Percentiles rank a stretch among this genome's conserved stretches.
These are phyloP conservation scores for Delonix regia DNA, from an alignment of 306 rosid genomes.

Conservation along the genomic window DNA sequence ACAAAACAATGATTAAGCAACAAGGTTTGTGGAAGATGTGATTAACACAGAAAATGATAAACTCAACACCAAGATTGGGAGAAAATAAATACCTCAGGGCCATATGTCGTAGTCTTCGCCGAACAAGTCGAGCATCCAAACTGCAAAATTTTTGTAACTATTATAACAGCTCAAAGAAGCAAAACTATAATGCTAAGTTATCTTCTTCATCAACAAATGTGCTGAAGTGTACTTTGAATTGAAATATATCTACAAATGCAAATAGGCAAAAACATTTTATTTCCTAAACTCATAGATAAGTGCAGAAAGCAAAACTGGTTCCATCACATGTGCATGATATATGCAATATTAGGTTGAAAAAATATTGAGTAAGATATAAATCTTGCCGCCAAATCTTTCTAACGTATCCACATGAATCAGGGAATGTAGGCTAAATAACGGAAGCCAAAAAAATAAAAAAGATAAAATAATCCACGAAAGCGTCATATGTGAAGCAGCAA, in stretches of 20 bases:
- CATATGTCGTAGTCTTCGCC: slow-evolving; percentile 80
- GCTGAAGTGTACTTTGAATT: background rate
- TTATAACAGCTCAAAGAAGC: slow-evolving; percentile 18
- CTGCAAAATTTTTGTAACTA: slow-evolving; percentile 52
- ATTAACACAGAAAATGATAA: background rate
- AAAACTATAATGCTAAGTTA: background rate
- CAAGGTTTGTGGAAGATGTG: background rate
- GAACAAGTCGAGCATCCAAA: slow-evolving; percentile 81
- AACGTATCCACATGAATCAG: background rate
- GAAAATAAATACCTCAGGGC: slow-evolving; percentile 65
- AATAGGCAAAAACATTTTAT: background rate
- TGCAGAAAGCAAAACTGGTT: background rate
- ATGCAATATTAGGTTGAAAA: background rate
- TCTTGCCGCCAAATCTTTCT: background rate
- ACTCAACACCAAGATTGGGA: background rate
- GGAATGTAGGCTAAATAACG: too few relatives aligned
- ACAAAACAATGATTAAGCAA: background rate
- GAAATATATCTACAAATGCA: background rate
- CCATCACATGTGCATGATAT: background rate
- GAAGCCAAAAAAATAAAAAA: background rate
- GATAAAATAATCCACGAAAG: background rate
- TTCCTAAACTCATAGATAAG: background rate
- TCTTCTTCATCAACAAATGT: background rate
- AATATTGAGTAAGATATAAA: background rate
- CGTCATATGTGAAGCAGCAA: background rate